Base-by-base conservation (phyloP, 106 monocot species). In the Narthecium ossifragum region DNA sequence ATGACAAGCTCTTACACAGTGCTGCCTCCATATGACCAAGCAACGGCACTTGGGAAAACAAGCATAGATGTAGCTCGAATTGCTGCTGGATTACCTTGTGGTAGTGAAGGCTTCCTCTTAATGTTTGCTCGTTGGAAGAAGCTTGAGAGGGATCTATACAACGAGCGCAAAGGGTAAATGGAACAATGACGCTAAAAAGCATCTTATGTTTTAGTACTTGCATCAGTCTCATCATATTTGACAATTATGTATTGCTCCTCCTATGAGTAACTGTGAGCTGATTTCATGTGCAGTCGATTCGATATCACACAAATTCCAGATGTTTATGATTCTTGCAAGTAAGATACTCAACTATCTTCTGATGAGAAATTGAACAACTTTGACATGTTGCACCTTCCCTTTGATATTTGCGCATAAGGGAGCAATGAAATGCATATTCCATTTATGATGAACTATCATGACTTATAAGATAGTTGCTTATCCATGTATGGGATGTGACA, bases 311-410 rank as follows among this genome's bases (percentile, higher is more conserved):
- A 98, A 74, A 91, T 98, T 61, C 96, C 96, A 29, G 96, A 98
- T 81, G 84, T 98, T 51, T 98, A 98, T 65, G 96, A 98, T 77
- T 98, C 96, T 53, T 98, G 86, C 90, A 98, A 98, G 96, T 98
- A 79, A 77, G 96, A 58, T 22, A 33, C 18, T 21, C 23, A 37
- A 48, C 23, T 22, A n/a, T 49, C 6, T 22, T 24, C 1, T 49
- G 20, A 22, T 49, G 22, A 49, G 8, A 3, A 49, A 24, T 24
- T 49, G 43, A n/a, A n/a, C n/a, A n/a, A n/a, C n/a, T n/a, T n/a
- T n/a, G n/a, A n/a, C n/a, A n/a, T n/a, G n/a, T n/a, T n/a, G n/a
- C n/a, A n/a, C n/a, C n/a, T n/a, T n/a, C n/a, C n/a, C n/a, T n/a
- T n/a, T n/a, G n/a, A n/a, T n/a, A n/a, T n/a, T n/a, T n/a, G n/a